A percentile compares a stretch with the other conserved stretches of the same genome.
Evolutionary conservation across 306 rosid species (phyloP).

Genomic region (Pyrus bretschneideri): DNA sequence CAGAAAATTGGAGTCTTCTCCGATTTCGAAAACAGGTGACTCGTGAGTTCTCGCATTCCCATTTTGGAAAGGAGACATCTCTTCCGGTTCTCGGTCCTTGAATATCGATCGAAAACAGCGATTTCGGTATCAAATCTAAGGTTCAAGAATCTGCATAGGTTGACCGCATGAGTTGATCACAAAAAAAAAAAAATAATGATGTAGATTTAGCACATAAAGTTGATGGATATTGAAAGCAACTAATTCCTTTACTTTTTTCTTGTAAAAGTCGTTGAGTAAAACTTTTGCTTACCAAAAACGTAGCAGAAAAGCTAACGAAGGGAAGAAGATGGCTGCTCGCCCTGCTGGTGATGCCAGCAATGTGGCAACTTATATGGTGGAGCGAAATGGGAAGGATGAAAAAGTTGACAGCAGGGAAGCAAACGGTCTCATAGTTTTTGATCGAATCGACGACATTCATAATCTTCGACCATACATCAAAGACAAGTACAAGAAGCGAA

Average conservation of each 20-base stretch:
- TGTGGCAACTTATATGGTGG: not conserved
- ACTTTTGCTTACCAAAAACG: not conserved
- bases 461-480: no score
- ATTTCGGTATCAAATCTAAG: not conserved
- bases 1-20: not conserved
- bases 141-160: not conserved
- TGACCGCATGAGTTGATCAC: not conserved
- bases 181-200: not conserved
- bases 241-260: not conserved
- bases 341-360: not conserved
- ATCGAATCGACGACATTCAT: no score
- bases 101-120: not conserved
- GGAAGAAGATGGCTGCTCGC: not conserved
- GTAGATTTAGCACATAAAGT: not conserved
- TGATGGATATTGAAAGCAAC: not conserved
- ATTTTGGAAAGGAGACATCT: conserved; percentile 7
- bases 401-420: not conserved
- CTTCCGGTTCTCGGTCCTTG: not conserved
- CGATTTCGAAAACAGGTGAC: not conserved
- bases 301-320: not conserved
- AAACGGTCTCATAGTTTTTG: no score
- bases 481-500: no score
- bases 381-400: not conserved
- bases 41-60: conserved; percentile 4
- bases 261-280: not conserved